phyloP scores from a whole-genome alignment of 352 stramenopile genomes.

The Aphanomyces stellatus region DNA sequence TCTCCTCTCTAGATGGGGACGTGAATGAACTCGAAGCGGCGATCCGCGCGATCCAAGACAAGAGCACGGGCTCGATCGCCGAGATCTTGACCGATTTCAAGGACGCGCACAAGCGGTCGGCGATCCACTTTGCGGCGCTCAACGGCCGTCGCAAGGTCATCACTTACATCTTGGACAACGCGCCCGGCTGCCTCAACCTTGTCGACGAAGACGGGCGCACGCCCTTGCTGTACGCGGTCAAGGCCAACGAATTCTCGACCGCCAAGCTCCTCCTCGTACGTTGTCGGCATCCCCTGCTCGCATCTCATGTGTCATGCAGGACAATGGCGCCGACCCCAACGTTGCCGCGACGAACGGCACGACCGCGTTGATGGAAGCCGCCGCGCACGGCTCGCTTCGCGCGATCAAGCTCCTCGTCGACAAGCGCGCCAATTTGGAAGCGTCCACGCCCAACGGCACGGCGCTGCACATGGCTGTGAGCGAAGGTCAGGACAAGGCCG shows the following conservation, averaged over 20 bases:
- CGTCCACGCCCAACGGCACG: constrained; percentile 58
- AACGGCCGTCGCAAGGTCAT: constrained; percentile 74
- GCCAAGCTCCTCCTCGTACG: constrained; percentile 50
- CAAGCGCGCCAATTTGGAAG: constrained; percentile 45
- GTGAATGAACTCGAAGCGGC: constrained; percentile 56
- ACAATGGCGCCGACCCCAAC: constrained; percentile 42
- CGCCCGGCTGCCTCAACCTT: constrained; percentile 37
- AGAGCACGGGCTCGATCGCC: constrained; percentile 20
- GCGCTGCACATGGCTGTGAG: constrained; percentile 70
- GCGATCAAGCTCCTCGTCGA: constrained; percentile 48
- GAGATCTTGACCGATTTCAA: constrained; percentile 61
- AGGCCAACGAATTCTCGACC: constrained; percentile 67
- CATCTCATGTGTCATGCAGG: background rate
- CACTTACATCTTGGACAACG: constrained; percentile 53
- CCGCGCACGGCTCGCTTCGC: constrained; percentile 54
- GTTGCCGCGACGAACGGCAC: constrained; percentile 50
- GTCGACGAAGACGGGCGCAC: constrained; percentile 65
- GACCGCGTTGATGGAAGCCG: constrained; percentile 56
- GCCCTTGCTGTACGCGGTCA: constrained; percentile 56
- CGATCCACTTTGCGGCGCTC: constrained; percentile 67
- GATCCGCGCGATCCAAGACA: constrained; percentile 47
- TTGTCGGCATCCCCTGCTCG: background rate
- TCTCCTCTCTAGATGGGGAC: constrained; percentile 47
- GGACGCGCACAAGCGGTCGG: constrained; percentile 71
- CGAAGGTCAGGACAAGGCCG: constrained; percentile 68